Percentiles rank a stretch among this genome's conserved stretches.
Evolutionary conservation across 495 filamentous ascomycete species (phyloP).

Genomic region (Bryoglossum gracile): DNA sequence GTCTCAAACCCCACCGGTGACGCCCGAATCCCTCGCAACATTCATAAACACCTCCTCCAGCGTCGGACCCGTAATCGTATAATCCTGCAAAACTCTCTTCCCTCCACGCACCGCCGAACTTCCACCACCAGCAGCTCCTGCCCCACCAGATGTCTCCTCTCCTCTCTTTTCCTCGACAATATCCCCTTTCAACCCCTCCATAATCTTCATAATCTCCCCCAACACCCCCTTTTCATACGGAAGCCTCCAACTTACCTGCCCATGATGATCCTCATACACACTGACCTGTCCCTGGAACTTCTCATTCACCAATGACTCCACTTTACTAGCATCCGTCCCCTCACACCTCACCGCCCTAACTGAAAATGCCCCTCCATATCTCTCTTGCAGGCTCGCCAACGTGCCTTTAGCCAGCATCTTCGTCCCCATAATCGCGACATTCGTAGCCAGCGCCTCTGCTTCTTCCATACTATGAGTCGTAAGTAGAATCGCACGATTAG

Average conservation of each 20-base stretch:
- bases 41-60: conserved; percentile 24
- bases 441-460: conserved; percentile 41
- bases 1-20: conserved; percentile 7
- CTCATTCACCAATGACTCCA: conserved; percentile 7
- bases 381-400: conserved; percentile 31
- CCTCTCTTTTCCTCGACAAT: conserved; percentile 6
- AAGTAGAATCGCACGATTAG: conserved; percentile 33
- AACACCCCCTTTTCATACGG: conserved; percentile 19
- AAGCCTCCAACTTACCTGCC: conserved; percentile 17
- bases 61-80: conserved; percentile 19
- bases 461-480: conserved; percentile 49
- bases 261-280: conserved; percentile 16
- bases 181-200: conserved; percentile 22
- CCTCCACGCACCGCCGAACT: not conserved
- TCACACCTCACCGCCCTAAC: conserved; percentile 27
- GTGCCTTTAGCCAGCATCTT: conserved; percentile 40
- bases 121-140: not conserved
- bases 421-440: conserved; percentile 41
- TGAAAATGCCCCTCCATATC: conserved; percentile 33
- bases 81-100: conserved; percentile 10
- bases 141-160: not conserved
- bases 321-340: not conserved
- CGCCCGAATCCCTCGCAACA: conserved; percentile 17
- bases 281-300: conserved; percentile 5
- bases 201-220: conserved; percentile 19